Conservation (phyloP, 1,139 yeast genomes). For the Geotrichum fermentans region DNA sequence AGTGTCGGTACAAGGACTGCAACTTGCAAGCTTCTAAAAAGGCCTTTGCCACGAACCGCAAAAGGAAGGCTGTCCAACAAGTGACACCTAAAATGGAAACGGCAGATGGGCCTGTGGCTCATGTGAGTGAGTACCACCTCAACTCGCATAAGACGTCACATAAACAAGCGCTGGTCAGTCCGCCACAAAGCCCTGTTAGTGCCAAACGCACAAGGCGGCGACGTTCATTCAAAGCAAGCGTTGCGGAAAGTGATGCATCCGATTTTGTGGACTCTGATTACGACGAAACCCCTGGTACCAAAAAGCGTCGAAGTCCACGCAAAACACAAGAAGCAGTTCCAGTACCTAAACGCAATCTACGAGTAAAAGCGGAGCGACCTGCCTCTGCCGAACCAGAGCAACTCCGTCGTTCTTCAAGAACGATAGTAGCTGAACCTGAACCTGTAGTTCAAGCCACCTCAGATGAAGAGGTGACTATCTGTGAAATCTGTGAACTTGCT, state of each 20-base stretch:
- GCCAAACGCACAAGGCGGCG: slow-evolving; percentile 6
- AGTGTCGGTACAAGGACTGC: slow-evolving; percentile 14
- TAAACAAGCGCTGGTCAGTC: slow-evolving; percentile 12
- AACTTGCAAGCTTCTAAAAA: slow-evolving; percentile 5
- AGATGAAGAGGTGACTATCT: slow-evolving; percentile 17
- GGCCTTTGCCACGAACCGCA: background rate
- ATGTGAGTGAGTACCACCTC: background rate
- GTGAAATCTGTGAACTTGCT: slow-evolving; percentile 18
- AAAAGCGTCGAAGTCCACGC: background rate
- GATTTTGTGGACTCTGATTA: slow-evolving; percentile 8
- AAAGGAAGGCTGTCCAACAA: background rate
- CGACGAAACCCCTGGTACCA: slow-evolving; percentile 1
- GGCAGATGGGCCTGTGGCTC: background rate
- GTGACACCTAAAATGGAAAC: slow-evolving; percentile 7
- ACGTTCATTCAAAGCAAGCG: slow-evolving; percentile 1
- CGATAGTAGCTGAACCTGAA: background rate
- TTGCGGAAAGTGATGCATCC: slow-evolving; percentile 3
- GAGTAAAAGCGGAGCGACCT: background rate
- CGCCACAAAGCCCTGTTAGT: slow-evolving; percentile 12
- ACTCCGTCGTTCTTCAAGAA: background rate
- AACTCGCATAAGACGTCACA: background rate
- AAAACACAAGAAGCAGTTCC: background rate
- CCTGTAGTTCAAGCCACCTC: slow-evolving; percentile 12
- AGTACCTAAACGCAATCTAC: background rate
- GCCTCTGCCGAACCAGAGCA: background rate